phyloP scores from a whole-genome alignment of 2,329 filamentous ascomycete species.

The Fusarium austroafricanum region DNA sequence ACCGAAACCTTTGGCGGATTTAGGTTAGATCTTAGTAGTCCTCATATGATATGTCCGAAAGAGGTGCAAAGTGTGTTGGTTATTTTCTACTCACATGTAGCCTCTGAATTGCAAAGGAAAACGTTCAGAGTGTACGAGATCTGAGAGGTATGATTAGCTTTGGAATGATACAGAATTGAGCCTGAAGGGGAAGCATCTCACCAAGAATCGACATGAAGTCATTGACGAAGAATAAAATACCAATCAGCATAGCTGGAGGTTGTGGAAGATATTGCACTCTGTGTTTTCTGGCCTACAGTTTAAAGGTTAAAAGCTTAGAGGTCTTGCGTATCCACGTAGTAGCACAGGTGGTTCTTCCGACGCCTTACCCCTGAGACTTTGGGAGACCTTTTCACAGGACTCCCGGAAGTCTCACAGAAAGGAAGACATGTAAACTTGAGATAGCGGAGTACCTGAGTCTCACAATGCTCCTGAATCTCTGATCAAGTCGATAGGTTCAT shows the following conservation, averaged over 20 bases:
- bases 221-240: neutral
- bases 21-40: no score
- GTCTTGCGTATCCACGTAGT: neutral
- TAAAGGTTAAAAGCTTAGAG: neutral
- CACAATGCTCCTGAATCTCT: no score
- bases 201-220: neutral
- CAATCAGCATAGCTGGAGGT: no score
- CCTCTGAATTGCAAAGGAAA: no score
- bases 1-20: no score
- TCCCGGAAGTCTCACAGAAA: neutral
- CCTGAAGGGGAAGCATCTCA: neutral
- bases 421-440: neutral
- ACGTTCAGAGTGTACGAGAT: fast-evolving
- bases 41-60: no score
- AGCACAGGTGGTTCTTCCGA: neutral
- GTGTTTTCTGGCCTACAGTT: no score
- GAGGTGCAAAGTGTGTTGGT: no score
- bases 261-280: no score
- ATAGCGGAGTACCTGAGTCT: no score
- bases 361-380: neutral
- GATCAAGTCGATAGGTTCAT: no score
- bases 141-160: fast-evolving
- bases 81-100: no score
- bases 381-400: neutral
- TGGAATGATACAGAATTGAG: neutral